These are phyloP conservation scores for Acacia acuminata DNA, from an alignment of 306 rosid genomes.

Conservation along the genomic window DNA sequence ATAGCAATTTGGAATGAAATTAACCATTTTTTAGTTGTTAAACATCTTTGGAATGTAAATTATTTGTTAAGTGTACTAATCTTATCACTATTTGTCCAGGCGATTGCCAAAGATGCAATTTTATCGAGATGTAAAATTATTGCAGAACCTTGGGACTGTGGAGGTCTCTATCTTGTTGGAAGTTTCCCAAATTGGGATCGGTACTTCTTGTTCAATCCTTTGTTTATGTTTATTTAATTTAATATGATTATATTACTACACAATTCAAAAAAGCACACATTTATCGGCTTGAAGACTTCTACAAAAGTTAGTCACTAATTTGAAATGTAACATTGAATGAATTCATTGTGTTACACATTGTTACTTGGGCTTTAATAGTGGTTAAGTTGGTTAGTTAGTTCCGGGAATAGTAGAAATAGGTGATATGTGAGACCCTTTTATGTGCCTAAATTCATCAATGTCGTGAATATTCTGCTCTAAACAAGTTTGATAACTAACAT, in stretches of 20 bases:
- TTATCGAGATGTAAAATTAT: constrained; percentile 90
- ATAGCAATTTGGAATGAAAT: background rate
- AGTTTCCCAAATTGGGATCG: constrained; percentile 98
- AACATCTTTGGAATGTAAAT: constrained; percentile 15
- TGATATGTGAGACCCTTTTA: background rate
- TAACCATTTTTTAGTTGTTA: background rate
- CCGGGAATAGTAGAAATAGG: background rate
- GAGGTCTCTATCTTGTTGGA: constrained; percentile 96
- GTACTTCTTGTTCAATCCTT: constrained; percentile 38
- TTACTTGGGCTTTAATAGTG: background rate
- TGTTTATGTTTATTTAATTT: constrained; percentile 16
- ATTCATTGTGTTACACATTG: constrained; percentile 13
- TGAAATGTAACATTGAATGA: constrained; percentile 10
- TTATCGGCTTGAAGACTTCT: constrained; percentile 4
- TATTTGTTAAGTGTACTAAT: constrained; percentile 14
- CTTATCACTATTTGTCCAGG: constrained; percentile 51
- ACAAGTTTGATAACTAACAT: no score
- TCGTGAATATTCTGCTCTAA: background rate
- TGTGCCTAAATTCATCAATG: background rate
- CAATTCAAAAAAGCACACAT: background rate
- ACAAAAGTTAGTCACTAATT: constrained; percentile 3
- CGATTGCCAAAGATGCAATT: constrained; percentile 81
- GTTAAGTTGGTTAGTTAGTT: background rate
- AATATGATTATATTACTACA: constrained; percentile 26
- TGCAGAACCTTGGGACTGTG: constrained; percentile 99